A percentile compares a stretch with the other conserved stretches of the same genome.
Conservation (phyloP, 805 yeast genomes). For the Ogataea chonburiensis region DNA sequence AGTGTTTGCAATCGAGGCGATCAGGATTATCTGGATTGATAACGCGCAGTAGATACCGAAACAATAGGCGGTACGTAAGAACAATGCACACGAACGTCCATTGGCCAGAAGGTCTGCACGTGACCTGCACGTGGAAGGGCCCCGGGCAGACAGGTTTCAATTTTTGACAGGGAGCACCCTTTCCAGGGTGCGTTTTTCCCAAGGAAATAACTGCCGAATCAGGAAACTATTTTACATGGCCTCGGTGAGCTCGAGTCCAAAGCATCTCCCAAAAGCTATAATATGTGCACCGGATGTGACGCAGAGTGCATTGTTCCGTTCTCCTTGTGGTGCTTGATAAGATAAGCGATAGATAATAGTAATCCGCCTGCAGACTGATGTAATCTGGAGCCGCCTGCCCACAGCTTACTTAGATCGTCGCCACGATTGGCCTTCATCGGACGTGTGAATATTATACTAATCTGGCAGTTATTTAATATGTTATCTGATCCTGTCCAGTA, state of each 20-base stretch:
- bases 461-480: slow-evolving; percentile 4
- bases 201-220: slow-evolving; percentile 5
- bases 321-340: too few species aligned
- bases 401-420: slow-evolving; percentile 1
- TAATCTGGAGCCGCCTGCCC: not conserved
- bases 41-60: not conserved
- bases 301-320: too few species aligned
- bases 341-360: slow-evolving; percentile 8
- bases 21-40: slow-evolving; percentile 3
- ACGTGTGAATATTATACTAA: slow-evolving; percentile 9
- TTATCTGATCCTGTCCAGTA: not conserved
- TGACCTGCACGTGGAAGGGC: too few species aligned
- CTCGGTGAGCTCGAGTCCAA: not conserved
- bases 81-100: too few species aligned
- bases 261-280: slow-evolving; percentile 6
- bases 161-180: too few species aligned
- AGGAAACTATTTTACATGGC: slow-evolving; percentile 9
- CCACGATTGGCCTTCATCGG: not conserved
- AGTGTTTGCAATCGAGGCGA: not conserved
- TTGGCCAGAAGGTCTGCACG: too few species aligned
- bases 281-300: slow-evolving; percentile 1
- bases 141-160: too few species aligned
- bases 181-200: too few species aligned
- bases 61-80: too few species aligned
- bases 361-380: slow-evolving; percentile 3